phyloP scores from a whole-genome alignment of 352 stramenopile genomes.

The Pilasporangium apinafurcum region DNA sequence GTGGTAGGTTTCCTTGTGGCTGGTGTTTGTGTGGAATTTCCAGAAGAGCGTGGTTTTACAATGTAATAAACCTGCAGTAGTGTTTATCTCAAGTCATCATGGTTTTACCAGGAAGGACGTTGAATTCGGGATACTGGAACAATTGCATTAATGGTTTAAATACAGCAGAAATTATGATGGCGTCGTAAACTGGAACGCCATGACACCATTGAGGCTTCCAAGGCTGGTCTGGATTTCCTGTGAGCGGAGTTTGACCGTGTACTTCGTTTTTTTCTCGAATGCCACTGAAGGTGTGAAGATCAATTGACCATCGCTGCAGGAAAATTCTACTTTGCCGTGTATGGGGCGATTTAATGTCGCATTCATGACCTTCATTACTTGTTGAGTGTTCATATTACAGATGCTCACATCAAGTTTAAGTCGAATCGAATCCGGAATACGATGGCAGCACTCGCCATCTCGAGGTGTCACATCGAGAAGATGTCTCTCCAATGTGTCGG shows the following conservation, averaged over 20 bases:
- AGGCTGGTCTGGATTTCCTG: constrained; percentile 20
- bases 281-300: constrained; percentile 24
- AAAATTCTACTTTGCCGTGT: constrained; percentile 15
- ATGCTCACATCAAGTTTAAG: constrained; percentile 19
- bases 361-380: constrained; percentile 28
- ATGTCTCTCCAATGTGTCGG: constrained; percentile 6
- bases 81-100: no score
- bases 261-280: constrained; percentile 23
- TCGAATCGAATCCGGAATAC: background rate
- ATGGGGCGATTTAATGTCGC: constrained; percentile 7
- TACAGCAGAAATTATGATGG: no score
- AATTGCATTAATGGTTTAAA: no score
- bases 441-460: constrained; percentile 8
- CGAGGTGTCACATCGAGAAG: constrained; percentile 6
- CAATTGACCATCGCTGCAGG: constrained; percentile 2
- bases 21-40: no score
- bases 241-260: constrained; percentile 20
- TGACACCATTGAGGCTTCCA: background rate
- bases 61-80: no score
- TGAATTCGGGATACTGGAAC: no score
- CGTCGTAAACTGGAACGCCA: constrained; percentile 16
- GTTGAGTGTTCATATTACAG: constrained; percentile 14
- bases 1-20: no score
- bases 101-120: no score
- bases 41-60: no score